These are phyloP conservation scores for Chrysanthemum makinoi DNA, from an alignment of 129 eudicot genomes.

Conservation along the genomic window DNA sequence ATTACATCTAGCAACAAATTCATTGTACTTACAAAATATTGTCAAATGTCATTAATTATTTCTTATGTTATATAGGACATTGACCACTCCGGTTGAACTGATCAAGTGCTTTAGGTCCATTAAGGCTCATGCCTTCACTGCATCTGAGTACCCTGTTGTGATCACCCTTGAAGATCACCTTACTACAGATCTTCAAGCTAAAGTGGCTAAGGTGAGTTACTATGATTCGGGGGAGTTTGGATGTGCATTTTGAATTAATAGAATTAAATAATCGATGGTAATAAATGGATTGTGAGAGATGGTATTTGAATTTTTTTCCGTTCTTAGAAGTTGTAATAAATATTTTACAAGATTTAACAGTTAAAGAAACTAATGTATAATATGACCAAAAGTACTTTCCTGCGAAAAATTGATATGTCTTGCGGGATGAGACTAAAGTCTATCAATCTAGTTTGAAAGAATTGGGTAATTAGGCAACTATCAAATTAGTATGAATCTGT, in stretches of 20 bases:
- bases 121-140: slow-evolving; percentile 75
- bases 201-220: slow-evolving; percentile 72
- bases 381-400: not conserved
- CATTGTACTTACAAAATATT: not conserved
- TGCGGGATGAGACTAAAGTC: not conserved
- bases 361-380: not conserved
- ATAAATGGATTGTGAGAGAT: not conserved
- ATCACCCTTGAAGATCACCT: slow-evolving; percentile 98
- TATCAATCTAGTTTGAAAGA: not conserved
- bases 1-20: not conserved
- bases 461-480: not conserved
- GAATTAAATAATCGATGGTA: not conserved
- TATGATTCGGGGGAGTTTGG: not conserved
- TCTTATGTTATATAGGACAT: slow-evolving; percentile 56
- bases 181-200: slow-evolving; percentile 80
- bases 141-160: slow-evolving; percentile 89
- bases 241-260: not conserved
- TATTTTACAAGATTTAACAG: not conserved
- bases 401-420: not conserved
- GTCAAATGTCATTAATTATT: not conserved
- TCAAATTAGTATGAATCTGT: no score
- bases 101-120: slow-evolving; percentile 77
- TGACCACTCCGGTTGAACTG: slow-evolving; percentile 86
- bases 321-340: not conserved
- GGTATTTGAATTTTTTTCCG: not conserved